Evolutionary conservation across 352 stramenopile species (phyloP), one percentile per base, ranked within the genome.

Genomic region (Globisporangium canariense): DNA sequence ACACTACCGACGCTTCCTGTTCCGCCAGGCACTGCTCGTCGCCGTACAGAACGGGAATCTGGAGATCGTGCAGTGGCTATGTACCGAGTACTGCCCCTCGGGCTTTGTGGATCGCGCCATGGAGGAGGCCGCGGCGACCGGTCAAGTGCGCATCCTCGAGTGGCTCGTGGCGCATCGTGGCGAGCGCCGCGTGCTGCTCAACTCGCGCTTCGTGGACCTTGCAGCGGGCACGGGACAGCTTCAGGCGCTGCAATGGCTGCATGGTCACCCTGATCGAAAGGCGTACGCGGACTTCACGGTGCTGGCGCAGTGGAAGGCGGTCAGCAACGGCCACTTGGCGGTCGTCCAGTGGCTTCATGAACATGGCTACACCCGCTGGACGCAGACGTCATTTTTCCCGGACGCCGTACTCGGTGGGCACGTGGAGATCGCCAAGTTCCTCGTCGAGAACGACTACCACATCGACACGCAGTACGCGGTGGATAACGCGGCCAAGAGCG

Each of bases 181-280:
- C 38, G 38, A 43, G 13, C n/a, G 38, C 18, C 62, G 58, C 60
- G 52, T 65, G 38, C 49, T 65, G 4, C 32, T 36, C 4, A 65
- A 65, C 60, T 60, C 60, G 25, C 52, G 60, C 22, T 65, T 65
- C 18, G 45, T 64, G 10, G 58, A 64, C 20, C 46, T 65, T 4
- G 62, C 55, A 7, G 62, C 62, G 4, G 45, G 45, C 4, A 65
- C 52, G 9, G 62, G 62, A 6, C 55, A 67, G 20, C 45, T 67
- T 2, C 18, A 40, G 13, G 62, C 56, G 20, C 55, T 67, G n/a
- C 25, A 66, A n/a, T 74, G 68, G 68, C 58, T 74, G 3, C 40
- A 66, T 14, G 34, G 45, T 38, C 53, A 69, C 32, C 54, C 36
- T 8, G 54, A 45, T 13, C 14, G 13, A 5, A 43, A 43, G 49